Percentiles rank a stretch among this genome's conserved stretches.
Conservation (phyloP, 306 rosid genomes). For the Adenanthera pavonina region DNA sequence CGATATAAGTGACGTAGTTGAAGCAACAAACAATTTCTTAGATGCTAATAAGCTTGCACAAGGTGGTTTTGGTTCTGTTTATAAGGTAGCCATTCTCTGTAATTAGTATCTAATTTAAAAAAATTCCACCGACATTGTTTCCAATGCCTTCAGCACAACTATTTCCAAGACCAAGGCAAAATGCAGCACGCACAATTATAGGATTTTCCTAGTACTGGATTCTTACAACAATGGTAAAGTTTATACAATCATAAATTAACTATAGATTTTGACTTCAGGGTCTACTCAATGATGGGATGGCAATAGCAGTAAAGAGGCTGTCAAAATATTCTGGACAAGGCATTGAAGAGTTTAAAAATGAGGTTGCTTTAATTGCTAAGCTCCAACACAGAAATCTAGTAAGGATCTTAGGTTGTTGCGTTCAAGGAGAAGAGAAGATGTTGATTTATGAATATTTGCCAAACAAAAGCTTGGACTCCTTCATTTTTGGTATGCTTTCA, state of each 20-base stretch:
- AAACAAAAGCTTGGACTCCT: slow-evolving; percentile 60
- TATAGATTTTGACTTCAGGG: slow-evolving; percentile 43
- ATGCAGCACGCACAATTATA: background rate
- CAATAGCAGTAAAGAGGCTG: background rate
- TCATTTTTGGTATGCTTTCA: slow-evolving; percentile 59
- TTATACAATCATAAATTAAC: background rate
- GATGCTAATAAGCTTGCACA: background rate
- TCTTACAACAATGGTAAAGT: background rate
- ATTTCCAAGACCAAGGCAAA: background rate
- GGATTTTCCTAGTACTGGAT: too few relatives aligned
- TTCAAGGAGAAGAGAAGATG: slow-evolving; percentile 54
- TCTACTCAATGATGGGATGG: slow-evolving; percentile 24
- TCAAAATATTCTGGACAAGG: background rate
- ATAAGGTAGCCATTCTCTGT: background rate
- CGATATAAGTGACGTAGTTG: slow-evolving; percentile 42
- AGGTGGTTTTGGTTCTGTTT: background rate
- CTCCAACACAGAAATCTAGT: slow-evolving; percentile 1
- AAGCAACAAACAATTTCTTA: slow-evolving; percentile 59
- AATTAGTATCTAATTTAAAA: background rate
- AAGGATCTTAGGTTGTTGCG: slow-evolving; percentile 36
- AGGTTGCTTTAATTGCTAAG: background rate
- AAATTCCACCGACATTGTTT: background rate
- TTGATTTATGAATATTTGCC: slow-evolving; percentile 70
- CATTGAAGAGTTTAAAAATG: background rate
- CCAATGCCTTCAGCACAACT: background rate